Evolutionary conservation across 148 eudicot genomes (phyloP), one percentile per base, ranked within the genome.

Genomic region (Rhododendron henanense): DNA sequence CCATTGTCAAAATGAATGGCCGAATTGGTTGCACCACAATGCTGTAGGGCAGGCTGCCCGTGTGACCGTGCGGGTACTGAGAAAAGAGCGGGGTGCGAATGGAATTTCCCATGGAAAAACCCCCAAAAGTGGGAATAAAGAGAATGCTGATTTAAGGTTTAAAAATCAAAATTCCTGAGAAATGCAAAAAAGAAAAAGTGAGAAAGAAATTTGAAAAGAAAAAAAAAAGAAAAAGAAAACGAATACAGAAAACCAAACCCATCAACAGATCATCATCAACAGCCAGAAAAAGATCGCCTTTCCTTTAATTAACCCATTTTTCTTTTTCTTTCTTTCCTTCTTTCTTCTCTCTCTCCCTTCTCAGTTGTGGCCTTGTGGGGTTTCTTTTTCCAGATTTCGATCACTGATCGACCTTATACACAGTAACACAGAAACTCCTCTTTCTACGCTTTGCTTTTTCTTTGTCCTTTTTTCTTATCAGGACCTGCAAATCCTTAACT

Each of bases 381-480:
- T 6, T 75, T 8, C 73, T n/a, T 21, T 80, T 33, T 31, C 33
- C 79, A 74, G 87, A 81, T 81, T 84, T 85, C 78, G 85, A 85
- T 81, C 86, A 87, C 89, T 74, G 79, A 33, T 73, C 74, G 23
- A 25, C 39, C 65, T 48, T 48, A 79, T 25, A 25, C 59, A 48
- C 23, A 48, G 33, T 7, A 10, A 25, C 59, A 48, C 39, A 14
- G 33, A 18, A 10, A 53, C 23, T 53, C 53, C 83, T 28, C 23
- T 82, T 82, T 82, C 35, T 33, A n/a, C 15, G n/a, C 51, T 45
- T 39, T 55, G 13, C 57, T 71, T 67, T 63, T 9, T 25, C 47
- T 6, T 2, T 73, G 15, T 47, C 44, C 14, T 10, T 71, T 6
- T 73, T 31, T 82, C 71, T 75, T 33, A 41, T 77, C 79, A 39